phyloP scores from a whole-genome alignment of 108 stramenopile species.

The Bacterosira constricta region DNA sequence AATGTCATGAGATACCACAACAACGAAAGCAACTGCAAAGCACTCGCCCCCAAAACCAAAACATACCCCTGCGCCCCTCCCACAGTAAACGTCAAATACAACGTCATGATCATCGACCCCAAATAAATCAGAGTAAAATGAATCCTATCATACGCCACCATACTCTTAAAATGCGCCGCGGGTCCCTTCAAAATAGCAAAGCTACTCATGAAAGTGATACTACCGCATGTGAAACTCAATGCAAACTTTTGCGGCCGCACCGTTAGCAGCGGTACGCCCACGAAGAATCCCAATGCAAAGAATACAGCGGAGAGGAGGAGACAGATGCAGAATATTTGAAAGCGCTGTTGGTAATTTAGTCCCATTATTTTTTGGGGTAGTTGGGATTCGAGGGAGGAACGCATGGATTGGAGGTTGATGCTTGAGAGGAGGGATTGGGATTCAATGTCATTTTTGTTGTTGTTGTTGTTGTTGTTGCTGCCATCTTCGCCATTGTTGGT shows the following conservation, averaged over 20 bases:
- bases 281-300: constrained; percentile 90
- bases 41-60: constrained; percentile 66
- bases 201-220: constrained; percentile 88
- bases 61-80: constrained; percentile 83
- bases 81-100: constrained; percentile 78
- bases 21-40: constrained; percentile 73
- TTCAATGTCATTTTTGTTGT: constrained; percentile 48
- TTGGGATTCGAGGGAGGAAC: constrained; percentile 78
- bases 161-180: constrained; percentile 70
- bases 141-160: constrained; percentile 75
- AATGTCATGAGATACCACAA: constrained; percentile 92
- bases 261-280: constrained; percentile 88
- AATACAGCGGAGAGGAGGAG: constrained; percentile 83
- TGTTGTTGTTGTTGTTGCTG: neutral
- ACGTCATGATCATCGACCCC: constrained; percentile 74
- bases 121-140: constrained; percentile 81
- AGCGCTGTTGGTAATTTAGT: constrained; percentile 91
- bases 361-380: constrained; percentile 88
- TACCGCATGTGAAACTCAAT: constrained; percentile 91
- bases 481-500: constrained; percentile 20
- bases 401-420: constrained; percentile 62
- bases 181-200: constrained; percentile 92
- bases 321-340: constrained; percentile 81
- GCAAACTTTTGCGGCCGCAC: constrained; percentile 95
- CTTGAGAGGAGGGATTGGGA: constrained; percentile 38